A percentile compares a stretch with the other conserved stretches of the same genome.
phyloP scores from a whole-genome alignment of 176 grass and related monocot genomes.

The Sorghum bicolor region DNA sequence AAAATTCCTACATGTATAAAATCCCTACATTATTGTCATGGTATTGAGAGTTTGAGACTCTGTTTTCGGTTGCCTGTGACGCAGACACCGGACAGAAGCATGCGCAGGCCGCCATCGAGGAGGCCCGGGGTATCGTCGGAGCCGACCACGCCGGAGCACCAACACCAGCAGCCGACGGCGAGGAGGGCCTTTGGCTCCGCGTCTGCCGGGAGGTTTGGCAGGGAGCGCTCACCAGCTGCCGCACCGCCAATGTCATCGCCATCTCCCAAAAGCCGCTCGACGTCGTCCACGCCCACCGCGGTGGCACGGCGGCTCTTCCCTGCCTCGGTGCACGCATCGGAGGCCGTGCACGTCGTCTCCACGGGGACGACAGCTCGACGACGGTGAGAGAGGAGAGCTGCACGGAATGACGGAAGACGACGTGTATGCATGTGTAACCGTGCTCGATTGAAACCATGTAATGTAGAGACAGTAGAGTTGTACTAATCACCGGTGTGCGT shows the following conservation, averaged over 20 bases:
- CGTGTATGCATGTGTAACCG: not conserved
- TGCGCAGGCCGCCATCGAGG: constrained; percentile 6
- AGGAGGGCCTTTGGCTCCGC: constrained; percentile 28
- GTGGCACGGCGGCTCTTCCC: constrained; percentile 39
- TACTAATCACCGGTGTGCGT: no score
- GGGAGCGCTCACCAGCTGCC: constrained; percentile 16
- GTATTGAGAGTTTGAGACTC: not conserved
- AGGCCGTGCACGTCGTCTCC: not conserved
- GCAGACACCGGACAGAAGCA: constrained; percentile 33
- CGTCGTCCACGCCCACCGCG: not conserved
- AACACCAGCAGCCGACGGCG: not conserved
- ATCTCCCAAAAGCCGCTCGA: constrained; percentile 24
- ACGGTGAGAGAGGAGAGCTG: not conserved
- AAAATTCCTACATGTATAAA: no score
- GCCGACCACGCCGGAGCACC: constrained; percentile 39
- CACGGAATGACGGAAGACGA: rapidly evolving
- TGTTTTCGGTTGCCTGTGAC: not conserved
- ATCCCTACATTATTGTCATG: not conserved
- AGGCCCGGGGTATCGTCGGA: not conserved
- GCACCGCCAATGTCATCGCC: not conserved
- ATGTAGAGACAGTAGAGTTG: no score
- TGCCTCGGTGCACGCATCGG: not conserved
- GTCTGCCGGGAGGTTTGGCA: constrained; percentile 7
- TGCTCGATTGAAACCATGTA: not conserved
- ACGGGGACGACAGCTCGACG: constrained; percentile 5